Conservation (phyloP, 306 rosid species). For the Vicia faba region DNA sequence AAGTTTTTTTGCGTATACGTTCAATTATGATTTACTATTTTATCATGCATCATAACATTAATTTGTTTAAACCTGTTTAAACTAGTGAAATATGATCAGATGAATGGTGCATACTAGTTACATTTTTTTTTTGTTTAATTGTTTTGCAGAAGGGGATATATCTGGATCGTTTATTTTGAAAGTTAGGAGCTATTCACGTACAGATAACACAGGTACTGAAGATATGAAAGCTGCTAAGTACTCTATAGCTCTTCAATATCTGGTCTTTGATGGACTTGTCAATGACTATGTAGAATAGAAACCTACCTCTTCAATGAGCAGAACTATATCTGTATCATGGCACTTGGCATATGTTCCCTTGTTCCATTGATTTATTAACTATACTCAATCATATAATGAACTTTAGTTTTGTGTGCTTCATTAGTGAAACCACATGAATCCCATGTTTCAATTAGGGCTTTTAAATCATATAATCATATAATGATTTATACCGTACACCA, state of each 20-base stretch:
- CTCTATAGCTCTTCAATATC: constrained; percentile 80
- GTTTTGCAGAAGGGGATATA: constrained; percentile 60
- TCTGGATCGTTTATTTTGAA: constrained; percentile 62
- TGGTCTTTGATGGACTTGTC: constrained; percentile 55
- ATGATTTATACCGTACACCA: constrained; percentile 8
- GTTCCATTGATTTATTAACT: neutral
- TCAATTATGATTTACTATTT: neutral
- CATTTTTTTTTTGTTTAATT: constrained; percentile 5
- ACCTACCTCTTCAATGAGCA: constrained; percentile 8
- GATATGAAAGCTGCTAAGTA: constrained; percentile 57
- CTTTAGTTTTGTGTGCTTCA: neutral
- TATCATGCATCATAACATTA: neutral
- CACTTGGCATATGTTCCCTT: neutral
- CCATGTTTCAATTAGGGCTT: constrained; percentile 4
- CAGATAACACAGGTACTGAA: constrained; percentile 29
- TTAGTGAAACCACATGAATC: neutral
- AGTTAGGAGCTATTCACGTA: constrained; percentile 43
- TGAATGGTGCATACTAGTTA: neutral
- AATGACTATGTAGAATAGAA: constrained; percentile 40
- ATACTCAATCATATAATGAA: constrained; percentile 8
- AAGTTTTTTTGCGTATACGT: neutral
- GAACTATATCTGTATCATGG: neutral
- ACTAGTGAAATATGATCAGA: neutral
- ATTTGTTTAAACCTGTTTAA: neutral
- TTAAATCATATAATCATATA: too few relatives aligned